Percentiles rank a stretch among this genome's conserved stretches.
phyloP scores from a whole-genome alignment of 2,329 filamentous ascomycete species.

The Aspergillus vadensis region DNA sequence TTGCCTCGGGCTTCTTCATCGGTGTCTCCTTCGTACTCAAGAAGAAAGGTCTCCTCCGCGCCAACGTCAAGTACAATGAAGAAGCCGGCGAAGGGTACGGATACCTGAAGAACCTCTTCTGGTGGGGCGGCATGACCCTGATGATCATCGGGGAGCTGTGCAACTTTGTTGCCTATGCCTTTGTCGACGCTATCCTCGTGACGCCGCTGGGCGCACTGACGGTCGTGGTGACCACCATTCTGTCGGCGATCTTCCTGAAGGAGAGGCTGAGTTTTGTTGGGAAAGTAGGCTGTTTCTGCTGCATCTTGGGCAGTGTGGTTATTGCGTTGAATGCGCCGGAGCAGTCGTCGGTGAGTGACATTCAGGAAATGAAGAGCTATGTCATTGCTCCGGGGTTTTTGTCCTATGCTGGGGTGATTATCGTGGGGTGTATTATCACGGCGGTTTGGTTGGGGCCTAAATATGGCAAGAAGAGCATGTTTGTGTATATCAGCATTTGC shows the following conservation, averaged over 20 bases:
- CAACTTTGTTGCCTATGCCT: slow-evolving; percentile 96
- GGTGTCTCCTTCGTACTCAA: slow-evolving; percentile 94
- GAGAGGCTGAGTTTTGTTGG: slow-evolving; percentile 93
- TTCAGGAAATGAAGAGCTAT: slow-evolving; percentile 88
- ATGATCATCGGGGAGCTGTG: slow-evolving; percentile 97
- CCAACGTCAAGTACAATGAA: slow-evolving; percentile 95
- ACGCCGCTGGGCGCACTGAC: slow-evolving; percentile 88
- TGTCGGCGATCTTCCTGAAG: slow-evolving; percentile 94
- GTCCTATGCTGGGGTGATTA: slow-evolving; percentile 77
- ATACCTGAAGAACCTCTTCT: slow-evolving; percentile 91
- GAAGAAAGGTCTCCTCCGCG: slow-evolving; percentile 85
- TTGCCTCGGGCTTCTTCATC: slow-evolving; percentile 89
- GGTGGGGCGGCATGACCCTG: slow-evolving; percentile 94
- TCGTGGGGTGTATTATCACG: slow-evolving; percentile 70
- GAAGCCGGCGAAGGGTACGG: slow-evolving; percentile 95
- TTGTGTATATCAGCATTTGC: slow-evolving; percentile 96
- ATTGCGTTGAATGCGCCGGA: slow-evolving; percentile 92
- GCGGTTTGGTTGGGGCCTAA: slow-evolving; percentile 80
- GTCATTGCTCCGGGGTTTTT: slow-evolving; percentile 87
- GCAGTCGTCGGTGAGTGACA: slow-evolving; percentile 80
- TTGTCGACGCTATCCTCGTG: slow-evolving; percentile 93
- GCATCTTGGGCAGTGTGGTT: slow-evolving; percentile 87
- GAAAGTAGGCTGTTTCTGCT: slow-evolving; percentile 93
- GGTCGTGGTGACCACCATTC: slow-evolving; percentile 86
- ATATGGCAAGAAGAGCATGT: slow-evolving; percentile 95